These are phyloP conservation scores for Hypoxylon sp. DNA, from an alignment of 2,329 filamentous ascomycete species.

Conservation along the genomic window DNA sequence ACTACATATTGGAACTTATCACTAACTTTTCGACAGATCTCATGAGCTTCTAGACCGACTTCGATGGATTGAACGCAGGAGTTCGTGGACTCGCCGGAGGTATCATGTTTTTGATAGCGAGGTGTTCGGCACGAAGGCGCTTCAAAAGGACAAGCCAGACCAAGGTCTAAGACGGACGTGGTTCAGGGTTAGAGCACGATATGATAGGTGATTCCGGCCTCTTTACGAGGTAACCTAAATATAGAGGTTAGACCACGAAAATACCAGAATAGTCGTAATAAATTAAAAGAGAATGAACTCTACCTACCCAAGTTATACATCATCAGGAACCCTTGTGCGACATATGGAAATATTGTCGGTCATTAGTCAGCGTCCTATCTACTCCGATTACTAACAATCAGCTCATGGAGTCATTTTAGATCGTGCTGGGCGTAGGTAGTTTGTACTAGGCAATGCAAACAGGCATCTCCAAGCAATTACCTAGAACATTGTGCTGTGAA, in stretches of 20 bases:
- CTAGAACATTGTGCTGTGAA: too few relatives aligned
- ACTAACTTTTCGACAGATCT: constrained; percentile 44
- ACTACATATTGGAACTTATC: not conserved
- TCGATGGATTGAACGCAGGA: not conserved
- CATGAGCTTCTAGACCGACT: constrained; percentile 46
- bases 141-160: not conserved
- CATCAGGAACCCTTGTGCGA: too few relatives aligned
- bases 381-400: not conserved
- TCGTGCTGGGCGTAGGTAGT: too few relatives aligned
- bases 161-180: not conserved
- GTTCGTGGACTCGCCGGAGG: not conserved
- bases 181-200: not conserved
- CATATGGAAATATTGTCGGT: too few relatives aligned
- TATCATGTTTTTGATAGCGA: not conserved
- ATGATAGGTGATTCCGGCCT: not conserved
- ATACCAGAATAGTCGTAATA: constrained; percentile 3
- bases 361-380: not conserved
- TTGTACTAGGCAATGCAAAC: too few relatives aligned
- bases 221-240: not conserved
- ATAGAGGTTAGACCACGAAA: constrained; percentile 2
- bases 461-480: too few relatives aligned
- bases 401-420: not conserved
- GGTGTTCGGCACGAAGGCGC: not conserved
- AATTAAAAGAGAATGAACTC: not conserved
- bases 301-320: not conserved